Conservation (phyloP, 2,329 filamentous ascomycete genomes). For the Colletotrichum sp. region DNA sequence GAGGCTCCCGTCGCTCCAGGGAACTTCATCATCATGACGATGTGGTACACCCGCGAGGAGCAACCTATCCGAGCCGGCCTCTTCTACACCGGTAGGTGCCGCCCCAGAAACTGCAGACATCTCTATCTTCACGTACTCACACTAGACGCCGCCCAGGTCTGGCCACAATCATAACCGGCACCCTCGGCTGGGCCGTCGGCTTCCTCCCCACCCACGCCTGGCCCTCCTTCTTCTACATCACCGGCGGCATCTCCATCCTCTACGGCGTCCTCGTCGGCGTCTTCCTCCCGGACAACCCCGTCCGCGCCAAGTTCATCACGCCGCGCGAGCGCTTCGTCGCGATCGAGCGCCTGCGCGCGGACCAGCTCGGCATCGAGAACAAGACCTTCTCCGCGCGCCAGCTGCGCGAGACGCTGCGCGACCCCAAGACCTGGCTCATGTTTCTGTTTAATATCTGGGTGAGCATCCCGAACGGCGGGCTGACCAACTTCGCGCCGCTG, state of each 20-base stretch:
- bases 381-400: conserved; percentile 40
- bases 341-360: conserved; percentile 52
- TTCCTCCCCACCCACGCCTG: background rate
- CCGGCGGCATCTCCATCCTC: conserved; percentile 30
- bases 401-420: background rate
- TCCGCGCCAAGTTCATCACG: conserved; percentile 53
- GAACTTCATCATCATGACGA: background rate
- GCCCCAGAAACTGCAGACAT: too few species aligned
- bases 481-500: background rate
- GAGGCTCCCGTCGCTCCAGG: background rate
- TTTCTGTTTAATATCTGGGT: background rate
- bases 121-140: too few species aligned
- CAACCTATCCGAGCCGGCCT: background rate
- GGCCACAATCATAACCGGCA: conserved; percentile 24
- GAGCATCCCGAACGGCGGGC: background rate
- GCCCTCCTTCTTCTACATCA: conserved; percentile 27
- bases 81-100: background rate
- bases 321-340: conserved; percentile 50
- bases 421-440: background rate
- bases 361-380: conserved; percentile 60
- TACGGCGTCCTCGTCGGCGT: conserved; percentile 62
- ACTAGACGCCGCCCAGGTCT: background rate
- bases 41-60: background rate
- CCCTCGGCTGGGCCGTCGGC: conserved; percentile 23
- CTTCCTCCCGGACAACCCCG: conserved; percentile 57